These are phyloP conservation scores for Quercus wislizeni DNA, from an alignment of 306 rosid genomes.

Conservation along the genomic window DNA sequence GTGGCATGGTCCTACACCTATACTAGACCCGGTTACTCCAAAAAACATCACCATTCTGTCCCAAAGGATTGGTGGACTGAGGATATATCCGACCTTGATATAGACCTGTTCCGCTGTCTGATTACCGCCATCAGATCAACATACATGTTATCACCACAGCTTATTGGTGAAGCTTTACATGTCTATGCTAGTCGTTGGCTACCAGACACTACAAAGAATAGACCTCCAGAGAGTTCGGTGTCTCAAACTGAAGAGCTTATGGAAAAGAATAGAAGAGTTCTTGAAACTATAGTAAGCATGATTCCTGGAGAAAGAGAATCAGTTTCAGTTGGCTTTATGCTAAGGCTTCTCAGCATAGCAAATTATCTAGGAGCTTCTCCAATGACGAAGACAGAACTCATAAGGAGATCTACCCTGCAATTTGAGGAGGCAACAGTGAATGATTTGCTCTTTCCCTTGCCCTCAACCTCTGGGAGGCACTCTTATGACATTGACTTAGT, in stretches of 20 bases:
- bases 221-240: constrained; percentile 31
- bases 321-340: constrained; percentile 74
- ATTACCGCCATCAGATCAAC: constrained; percentile 71
- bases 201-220: constrained; percentile 51
- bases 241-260: constrained; percentile 47
- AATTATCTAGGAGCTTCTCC: constrained; percentile 59
- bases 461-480: constrained; percentile 46
- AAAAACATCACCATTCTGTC: constrained; percentile 65
- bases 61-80: constrained; percentile 99
- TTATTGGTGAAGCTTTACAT: constrained; percentile 93
- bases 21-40: constrained; percentile 84
- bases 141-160: constrained; percentile 66
- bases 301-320: constrained; percentile 84
- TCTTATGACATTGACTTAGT: constrained; percentile 75
- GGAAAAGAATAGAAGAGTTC: constrained; percentile 51
- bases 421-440: constrained; percentile 79
- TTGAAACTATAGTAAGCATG: constrained; percentile 74
- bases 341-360: constrained; percentile 61
- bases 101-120: constrained; percentile 77
- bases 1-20: constrained; percentile 95
- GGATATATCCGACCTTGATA: constrained; percentile 81
- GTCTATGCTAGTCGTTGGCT: constrained; percentile 83
- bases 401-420: constrained; percentile 68
- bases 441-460: constrained; percentile 66
- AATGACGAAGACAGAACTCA: constrained; percentile 61